phyloP scores from a whole-genome alignment of 1,139 yeast species.

The Blastobotrys buckinghamii region DNA sequence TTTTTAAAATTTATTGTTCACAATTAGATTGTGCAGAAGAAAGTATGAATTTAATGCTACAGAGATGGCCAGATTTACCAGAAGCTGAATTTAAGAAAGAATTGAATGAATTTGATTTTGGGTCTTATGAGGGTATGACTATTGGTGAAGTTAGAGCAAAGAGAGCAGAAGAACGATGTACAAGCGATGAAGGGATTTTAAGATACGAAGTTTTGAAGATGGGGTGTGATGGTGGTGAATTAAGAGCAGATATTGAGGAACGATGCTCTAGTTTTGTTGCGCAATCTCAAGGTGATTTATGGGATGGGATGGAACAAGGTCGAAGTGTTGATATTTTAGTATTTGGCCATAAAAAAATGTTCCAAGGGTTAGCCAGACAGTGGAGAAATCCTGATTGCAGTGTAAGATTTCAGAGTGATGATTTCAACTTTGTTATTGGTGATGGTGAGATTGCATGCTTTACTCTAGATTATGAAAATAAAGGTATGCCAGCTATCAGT shows the following conservation, averaged over 20 bases:
- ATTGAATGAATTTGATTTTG: conserved; percentile 1
- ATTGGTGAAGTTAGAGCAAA: neutral
- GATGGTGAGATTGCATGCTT: neutral
- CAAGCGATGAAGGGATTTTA: conserved; percentile 2
- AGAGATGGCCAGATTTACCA: neutral
- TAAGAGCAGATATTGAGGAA: conserved; percentile 1
- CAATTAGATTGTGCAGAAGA: neutral
- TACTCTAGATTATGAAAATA: conserved; percentile 1
- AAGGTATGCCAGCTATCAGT: neutral
- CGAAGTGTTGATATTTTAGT: neutral
- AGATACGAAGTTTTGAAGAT: neutral
- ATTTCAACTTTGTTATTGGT: neutral
- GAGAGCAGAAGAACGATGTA: neutral
- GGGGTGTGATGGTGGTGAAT: conserved; percentile 3
- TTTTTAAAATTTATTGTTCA: neutral
- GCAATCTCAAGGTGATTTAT: neutral
- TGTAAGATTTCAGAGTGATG: neutral
- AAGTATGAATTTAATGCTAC: neutral
- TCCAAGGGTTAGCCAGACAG: neutral
- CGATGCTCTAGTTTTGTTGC: neutral
- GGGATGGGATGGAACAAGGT: neutral
- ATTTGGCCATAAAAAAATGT: neutral
- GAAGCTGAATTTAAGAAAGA: neutral
- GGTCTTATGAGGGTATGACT: neutral
- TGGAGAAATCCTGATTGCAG: neutral